Percentiles rank a stretch among this genome's conserved stretches.
These are phyloP conservation scores for Yamadazyma friedrichii DNA, from an alignment of 1,139 yeast genomes.

Conservation along the genomic window DNA sequence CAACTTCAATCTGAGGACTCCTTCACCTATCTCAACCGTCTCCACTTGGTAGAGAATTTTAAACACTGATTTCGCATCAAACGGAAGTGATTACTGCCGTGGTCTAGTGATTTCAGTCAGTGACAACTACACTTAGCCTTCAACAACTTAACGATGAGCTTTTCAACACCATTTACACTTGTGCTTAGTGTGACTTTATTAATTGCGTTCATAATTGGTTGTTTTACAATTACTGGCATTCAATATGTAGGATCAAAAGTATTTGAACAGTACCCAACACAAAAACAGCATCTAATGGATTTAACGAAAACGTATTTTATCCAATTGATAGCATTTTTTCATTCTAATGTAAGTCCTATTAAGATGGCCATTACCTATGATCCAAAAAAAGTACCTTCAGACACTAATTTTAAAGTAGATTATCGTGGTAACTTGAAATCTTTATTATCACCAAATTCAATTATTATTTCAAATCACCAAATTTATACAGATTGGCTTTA, in stretches of 20 bases:
- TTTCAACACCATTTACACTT: too few relatives aligned
- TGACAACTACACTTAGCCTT: too few relatives aligned
- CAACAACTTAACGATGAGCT: too few relatives aligned
- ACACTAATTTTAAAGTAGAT: constrained; percentile 11
- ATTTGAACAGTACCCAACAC: constrained; percentile 23
- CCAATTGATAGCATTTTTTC: constrained; percentile 42
- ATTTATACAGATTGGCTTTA: constrained; percentile 94
- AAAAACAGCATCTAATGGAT: constrained; percentile 37
- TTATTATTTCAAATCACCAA: constrained; percentile 83
- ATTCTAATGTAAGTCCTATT: constrained; percentile 43
- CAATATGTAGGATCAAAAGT: constrained; percentile 37
- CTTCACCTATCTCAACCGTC: too few relatives aligned
- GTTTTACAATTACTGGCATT: constrained; percentile 33
- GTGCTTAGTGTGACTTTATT: too few relatives aligned
- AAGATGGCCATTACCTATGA: constrained; percentile 43
- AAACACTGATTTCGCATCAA: too few relatives aligned
- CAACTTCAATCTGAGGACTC: too few relatives aligned
- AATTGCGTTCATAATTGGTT: too few relatives aligned
- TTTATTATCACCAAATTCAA: constrained; percentile 48
- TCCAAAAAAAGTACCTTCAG: constrained; percentile 19
- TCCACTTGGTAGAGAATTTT: too few relatives aligned
- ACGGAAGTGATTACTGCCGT: too few relatives aligned
- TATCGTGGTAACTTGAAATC: constrained; percentile 28
- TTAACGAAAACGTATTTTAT: constrained; percentile 53
- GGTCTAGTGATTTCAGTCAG: too few relatives aligned